Base-by-base conservation (phyloP, 352 stramenopile species). In the Globisporangium irregulare region DNA sequence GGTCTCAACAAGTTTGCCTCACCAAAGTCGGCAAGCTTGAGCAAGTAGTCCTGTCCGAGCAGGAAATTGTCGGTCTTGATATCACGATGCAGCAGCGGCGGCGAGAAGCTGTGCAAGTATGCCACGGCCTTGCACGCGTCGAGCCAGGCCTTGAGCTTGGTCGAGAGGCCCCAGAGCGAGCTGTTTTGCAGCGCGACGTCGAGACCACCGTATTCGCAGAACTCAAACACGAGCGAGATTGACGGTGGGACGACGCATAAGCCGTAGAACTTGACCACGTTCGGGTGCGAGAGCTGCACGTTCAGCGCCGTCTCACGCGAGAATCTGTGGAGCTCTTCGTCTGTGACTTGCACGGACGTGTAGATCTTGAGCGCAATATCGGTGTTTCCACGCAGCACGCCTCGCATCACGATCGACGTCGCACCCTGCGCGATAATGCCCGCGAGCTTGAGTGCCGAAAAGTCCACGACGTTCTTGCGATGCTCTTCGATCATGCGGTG, bases 11-110 rank as follows among this genome's bases (percentile, higher is more conserved):
- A 80, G 53, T 95, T 95, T 57, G 86, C 85, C 71, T 95, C 88
- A 8, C 88, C 88, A 72, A 95, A 95, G 70, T 95, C 88, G 0
- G 86, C 80, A 8, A 95, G 79, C 66, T 95, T 95, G 34, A 95
- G 68, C 24, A 91, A 62, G 50, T 86, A 91, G 41, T 95, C 84
- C 59, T 93, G 82, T 14, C 82, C 87, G 8, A 95, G 71, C 14
- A 95, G 59, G 57, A 92, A 95, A 65, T 94, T 95, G 75, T 93
- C 88, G 3, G 86, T 93, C 73, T 95, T 95, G 62, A 95, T 93
- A 34, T 95, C 88, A 7, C 88, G 83, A 62, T 95, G 88, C 3
- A 95, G 62, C 0, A 95, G 67, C 27, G 88, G 86, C 3, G 88
- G 88, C 6, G 82, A 83, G 58, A 95, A 95, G 70, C 83, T 93